Evolutionary conservation across 768 basidiomycete genomes (phyloP).

Genomic region (Panellus pusillus): DNA sequence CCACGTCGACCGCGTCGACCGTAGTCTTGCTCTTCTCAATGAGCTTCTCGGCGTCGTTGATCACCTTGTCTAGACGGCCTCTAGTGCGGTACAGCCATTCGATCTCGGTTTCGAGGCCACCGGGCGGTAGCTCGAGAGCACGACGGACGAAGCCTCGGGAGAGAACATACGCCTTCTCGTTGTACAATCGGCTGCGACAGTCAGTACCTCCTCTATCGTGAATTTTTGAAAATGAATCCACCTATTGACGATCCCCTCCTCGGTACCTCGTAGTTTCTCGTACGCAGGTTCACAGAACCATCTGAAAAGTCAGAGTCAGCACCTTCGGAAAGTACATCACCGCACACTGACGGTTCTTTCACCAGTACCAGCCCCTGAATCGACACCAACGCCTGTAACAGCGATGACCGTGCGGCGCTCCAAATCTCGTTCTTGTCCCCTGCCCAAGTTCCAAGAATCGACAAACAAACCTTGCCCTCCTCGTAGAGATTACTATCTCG

Average conservation of each 20-base stretch:
- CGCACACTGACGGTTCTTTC: conserved; percentile 75
- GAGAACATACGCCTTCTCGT: conserved; percentile 89
- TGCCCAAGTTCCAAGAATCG: conserved; percentile 89
- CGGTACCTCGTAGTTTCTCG: conserved; percentile 87
- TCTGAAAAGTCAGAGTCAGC: conserved; percentile 35
- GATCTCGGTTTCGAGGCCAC: conserved; percentile 72
- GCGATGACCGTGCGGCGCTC: conserved; percentile 80
- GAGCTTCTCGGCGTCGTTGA: conserved; percentile 59
- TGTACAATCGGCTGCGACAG: conserved; percentile 77
- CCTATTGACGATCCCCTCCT: conserved; percentile 89
- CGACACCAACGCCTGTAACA: conserved; percentile 90
- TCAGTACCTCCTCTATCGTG: conserved; percentile 6
- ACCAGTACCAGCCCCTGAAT: conserved; percentile 94
- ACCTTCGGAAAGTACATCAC: background rate
- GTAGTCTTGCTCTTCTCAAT: conserved; percentile 62
- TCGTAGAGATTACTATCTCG: conserved; percentile 80
- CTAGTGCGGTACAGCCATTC: conserved; percentile 67
- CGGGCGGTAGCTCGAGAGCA: conserved; percentile 77
- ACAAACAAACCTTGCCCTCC: conserved; percentile 92
- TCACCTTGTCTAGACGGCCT: conserved; percentile 66
- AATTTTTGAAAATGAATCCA: conserved; percentile 25
- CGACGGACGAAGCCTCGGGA: conserved; percentile 89
- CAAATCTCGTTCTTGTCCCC: conserved; percentile 88
- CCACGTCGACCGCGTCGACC: conserved; percentile 27
- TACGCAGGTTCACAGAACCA: conserved; percentile 94